A percentile compares a stretch with the other conserved stretches of the same genome.
phyloP scores from a whole-genome alignment of 164 flowering plant species.

The Vitis cinerea region DNA sequence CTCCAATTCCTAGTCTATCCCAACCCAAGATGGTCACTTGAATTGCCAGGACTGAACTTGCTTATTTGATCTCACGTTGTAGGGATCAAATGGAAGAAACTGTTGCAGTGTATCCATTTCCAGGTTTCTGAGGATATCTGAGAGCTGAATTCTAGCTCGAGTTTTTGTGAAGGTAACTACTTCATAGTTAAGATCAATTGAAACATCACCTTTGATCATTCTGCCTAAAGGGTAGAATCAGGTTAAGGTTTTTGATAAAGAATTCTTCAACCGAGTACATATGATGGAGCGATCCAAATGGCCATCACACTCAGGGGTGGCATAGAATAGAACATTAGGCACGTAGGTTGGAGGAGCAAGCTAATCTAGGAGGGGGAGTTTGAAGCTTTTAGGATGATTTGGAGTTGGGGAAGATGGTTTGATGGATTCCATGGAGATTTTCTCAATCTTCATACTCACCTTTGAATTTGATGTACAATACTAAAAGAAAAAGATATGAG shows the following conservation, averaged over 20 bases:
- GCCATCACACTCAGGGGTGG: not conserved
- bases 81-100: too few species aligned
- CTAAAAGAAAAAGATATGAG: too few species aligned
- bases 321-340: slow-evolving; percentile 3
- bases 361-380: slow-evolving; percentile 10
- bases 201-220: slow-evolving; percentile 10
- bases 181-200: slow-evolving; percentile 7
- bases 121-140: too few species aligned
- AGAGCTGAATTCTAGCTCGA: too few species aligned
- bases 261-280: slow-evolving; percentile 7
- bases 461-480: too few species aligned
- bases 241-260: slow-evolving; percentile 21
- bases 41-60: too few species aligned
- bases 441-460: not conserved
- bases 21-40: too few species aligned
- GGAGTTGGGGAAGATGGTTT: slow-evolving; percentile 13
- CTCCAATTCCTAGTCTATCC: too few species aligned
- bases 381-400: not conserved
- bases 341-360: not conserved
- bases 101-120: too few species aligned
- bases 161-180: too few species aligned
- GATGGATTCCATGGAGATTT: not conserved
- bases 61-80: too few species aligned
- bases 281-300: not conserved
- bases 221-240: slow-evolving; percentile 40